Conservation (phyloP, 2,329 filamentous ascomycete genomes). For the Dryadomyces sulphureus region DNA sequence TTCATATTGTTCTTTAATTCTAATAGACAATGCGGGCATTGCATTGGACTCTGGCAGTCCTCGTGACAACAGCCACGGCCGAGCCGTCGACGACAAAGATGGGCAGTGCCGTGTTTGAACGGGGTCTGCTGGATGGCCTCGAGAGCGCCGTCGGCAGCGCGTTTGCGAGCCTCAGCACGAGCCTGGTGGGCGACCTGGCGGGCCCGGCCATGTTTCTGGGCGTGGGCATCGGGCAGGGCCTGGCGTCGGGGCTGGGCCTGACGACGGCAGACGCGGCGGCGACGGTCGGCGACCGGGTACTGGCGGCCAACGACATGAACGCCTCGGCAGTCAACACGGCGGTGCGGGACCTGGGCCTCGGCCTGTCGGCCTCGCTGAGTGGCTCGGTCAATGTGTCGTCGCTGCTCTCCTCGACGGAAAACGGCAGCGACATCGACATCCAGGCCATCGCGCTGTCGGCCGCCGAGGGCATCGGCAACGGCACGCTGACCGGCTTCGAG, state of each 20-base stretch:
- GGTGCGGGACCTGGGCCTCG: not conserved
- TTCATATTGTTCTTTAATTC: too few species aligned
- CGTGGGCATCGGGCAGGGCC: not conserved
- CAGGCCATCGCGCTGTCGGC: not conserved
- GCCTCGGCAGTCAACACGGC: not conserved
- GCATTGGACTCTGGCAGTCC: too few species aligned
- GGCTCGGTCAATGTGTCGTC: not conserved
- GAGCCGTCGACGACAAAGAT: too few species aligned
- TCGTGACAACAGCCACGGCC: too few species aligned
- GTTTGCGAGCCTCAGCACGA: not conserved
- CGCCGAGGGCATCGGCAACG: not conserved
- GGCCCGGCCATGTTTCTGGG: not conserved
- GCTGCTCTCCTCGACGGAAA: not conserved
- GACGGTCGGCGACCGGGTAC: not conserved
- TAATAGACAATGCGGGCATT: too few species aligned
- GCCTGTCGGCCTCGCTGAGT: not conserved
- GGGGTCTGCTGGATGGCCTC: not conserved
- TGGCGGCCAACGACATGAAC: not conserved
- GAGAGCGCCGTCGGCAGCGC: not conserved
- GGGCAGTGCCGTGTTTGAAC: too few species aligned
- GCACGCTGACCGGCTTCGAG: not conserved
- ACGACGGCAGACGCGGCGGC: not conserved
- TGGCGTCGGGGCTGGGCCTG: not conserved
- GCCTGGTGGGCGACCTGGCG: not conserved
- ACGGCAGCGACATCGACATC: not conserved